Evolutionary conservation across 441 rosid species (phyloP), one percentile per base, ranked within the genome.

Genomic region (Omphalea diandra): DNA sequence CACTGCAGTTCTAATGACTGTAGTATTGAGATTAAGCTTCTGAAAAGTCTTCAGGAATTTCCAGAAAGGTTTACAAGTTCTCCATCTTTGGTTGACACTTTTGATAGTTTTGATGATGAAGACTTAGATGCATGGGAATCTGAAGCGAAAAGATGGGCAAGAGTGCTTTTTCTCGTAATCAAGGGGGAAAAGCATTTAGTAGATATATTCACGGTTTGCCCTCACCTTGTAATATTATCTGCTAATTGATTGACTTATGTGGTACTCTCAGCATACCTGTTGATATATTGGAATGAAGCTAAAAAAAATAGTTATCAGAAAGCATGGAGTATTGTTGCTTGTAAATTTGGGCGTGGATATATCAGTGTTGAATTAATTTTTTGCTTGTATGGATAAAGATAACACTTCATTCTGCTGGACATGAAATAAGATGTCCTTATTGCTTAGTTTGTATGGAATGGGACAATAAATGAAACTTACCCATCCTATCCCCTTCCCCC

Each of bases 101-200:
- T 62, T 26, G 65, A 69, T 71, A 73, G 77, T 79, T 90, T 75
- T 76, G 93, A 95, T 76, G 99, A 95, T 71, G 99, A 83, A 81
- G 99, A 95, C 77, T 75, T 92, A 81, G 88, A 83, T 78, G 90
- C 91, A 56, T 95, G 99, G 99, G 97, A 92, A 74, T 79, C 69
- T 75, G 91, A 89, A 83, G 88, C 89, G 24, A 95, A 82, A 82
- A 85, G 95, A 82, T 95, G 99, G 99, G 84, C 90, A 69, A 83
- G 90, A 75, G 77, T 87, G 59, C 81, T 95, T 63, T 88, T 95
- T 77, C 91, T 90, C 41, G 68, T 79, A 56, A 58, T 80, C 63
- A 76, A 75, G 69, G 83, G 76, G 80, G 96, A 86, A 76, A 41
- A 79, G 49, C 80, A 87, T 70, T 74, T 95, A 59, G 71, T 67